Base-by-base conservation (phyloP, 2,329 filamentous ascomycete genomes). In the Pseudogymnoascus sp. region DNA sequence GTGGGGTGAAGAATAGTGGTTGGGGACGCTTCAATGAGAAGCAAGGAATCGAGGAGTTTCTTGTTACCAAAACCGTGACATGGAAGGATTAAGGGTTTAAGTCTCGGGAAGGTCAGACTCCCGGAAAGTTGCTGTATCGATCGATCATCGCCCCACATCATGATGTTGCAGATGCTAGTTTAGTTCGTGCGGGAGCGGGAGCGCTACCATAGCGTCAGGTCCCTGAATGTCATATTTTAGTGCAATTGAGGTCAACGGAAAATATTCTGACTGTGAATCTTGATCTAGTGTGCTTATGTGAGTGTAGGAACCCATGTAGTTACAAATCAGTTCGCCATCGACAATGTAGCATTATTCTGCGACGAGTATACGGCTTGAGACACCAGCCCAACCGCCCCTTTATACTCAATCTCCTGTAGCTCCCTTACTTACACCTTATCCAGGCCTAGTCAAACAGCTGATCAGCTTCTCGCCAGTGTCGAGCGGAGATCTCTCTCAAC, bases 1-100 rank as follows among this genome's bases (percentile, higher is more conserved):
- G 79, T 13, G 79, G 79, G 18, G 73, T 74, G 0, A 80, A 80
- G 71, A 74, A 74, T 64, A 79, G 76, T 62, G 79, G 79, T 0
- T 81, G 75, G 69, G 78, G 78, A 9, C 67, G 78, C 1, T 79
- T 80, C 68, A 79, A 79, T 64, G 75, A 69, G 0, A 69, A 72
- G 10, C 75, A 74, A 72, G 78, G 78, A 1, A 65, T 80, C 39
- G 74, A 79, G 2, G 78, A 80, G 69, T 80, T 79, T 62, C 61
- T 79, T 67, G 72, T 73, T 63, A 65, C 68, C 35, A 78, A 77
- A 68, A 75, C 73, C 0, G 73, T 78, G 31, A 76, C 74, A 2
- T 76, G 63, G 63, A 40, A 25, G 15, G 64, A 64, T 60, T 64
- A 10, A 33, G 9, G 31, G 4, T 27, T 27, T 18, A 18, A 18